Conservation (phyloP, 345 rosid species). For the Eucalyptus fibrosa region DNA sequence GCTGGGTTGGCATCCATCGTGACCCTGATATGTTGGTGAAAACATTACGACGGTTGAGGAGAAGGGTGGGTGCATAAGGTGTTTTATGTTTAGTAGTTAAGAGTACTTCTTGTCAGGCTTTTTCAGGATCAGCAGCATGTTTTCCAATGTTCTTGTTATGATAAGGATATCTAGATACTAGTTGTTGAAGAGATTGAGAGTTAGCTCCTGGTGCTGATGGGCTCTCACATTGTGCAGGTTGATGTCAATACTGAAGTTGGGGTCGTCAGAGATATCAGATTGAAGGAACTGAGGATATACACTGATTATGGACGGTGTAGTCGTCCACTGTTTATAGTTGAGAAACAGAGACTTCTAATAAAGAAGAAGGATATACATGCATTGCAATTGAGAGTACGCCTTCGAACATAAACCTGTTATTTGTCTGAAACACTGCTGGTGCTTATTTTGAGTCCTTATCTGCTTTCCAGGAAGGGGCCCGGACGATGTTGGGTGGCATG, state of each 20-base stretch:
- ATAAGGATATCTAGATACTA: not conserved
- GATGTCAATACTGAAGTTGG: conserved; percentile 98
- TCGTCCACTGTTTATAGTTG: conserved; percentile 91
- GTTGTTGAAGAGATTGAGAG: not conserved
- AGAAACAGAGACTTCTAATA: conserved; percentile 87
- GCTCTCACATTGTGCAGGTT: conserved; percentile 33
- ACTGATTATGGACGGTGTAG: conserved; percentile 99
- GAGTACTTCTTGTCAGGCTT: not conserved
- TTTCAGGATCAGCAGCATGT: not conserved
- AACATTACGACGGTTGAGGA: conserved; percentile 81
- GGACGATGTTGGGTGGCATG: conserved; percentile 95
- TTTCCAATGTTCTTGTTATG: not conserved
- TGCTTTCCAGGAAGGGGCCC: conserved; percentile 44
- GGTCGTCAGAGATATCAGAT: conserved; percentile 89
- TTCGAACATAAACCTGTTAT: not conserved
- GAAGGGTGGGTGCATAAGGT: conserved; percentile 30
- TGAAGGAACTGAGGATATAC: conserved; percentile 82
- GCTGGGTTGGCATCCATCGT: conserved; percentile 98
- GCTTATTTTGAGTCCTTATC: not conserved
- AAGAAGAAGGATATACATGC: conserved; percentile 81
- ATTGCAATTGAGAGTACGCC: conserved; percentile 71
- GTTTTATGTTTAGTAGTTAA: not conserved
- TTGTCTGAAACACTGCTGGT: not conserved
- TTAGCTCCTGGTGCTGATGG: not conserved
- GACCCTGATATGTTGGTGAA: conserved; percentile 98